phyloP scores from a whole-genome alignment of 768 basidiomycete genomes.

The Pleurotus eryngii region DNA sequence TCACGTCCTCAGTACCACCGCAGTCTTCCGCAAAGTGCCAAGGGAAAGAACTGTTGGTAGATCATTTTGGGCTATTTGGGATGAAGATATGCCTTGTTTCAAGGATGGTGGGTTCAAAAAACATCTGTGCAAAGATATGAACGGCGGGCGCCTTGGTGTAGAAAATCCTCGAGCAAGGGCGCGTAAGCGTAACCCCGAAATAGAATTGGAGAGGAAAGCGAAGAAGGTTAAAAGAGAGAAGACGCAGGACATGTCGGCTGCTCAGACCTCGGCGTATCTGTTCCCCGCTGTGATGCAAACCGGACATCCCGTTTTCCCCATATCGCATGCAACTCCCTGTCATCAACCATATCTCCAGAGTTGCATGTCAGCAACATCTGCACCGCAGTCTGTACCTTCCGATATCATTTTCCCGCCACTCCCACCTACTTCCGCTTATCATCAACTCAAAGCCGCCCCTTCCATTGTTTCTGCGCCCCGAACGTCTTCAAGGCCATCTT shows the following conservation, averaged over 20 bases:
- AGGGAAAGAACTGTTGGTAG: slow-evolving; percentile 76
- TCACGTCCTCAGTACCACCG: slow-evolving; percentile 92
- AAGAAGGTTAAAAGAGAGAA: slow-evolving; percentile 45
- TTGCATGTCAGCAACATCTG: slow-evolving; percentile 40
- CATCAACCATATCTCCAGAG: slow-evolving; percentile 75
- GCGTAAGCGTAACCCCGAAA: slow-evolving; percentile 22
- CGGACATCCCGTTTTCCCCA: slow-evolving; percentile 41
- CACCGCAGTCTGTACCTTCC: slow-evolving; percentile 40
- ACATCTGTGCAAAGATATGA: slow-evolving; percentile 48
- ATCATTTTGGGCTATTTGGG: slow-evolving; percentile 85
- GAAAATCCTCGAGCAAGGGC: slow-evolving; percentile 27
- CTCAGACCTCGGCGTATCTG: slow-evolving; percentile 17
- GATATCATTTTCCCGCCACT: slow-evolving; percentile 76
- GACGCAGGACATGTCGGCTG: slow-evolving; percentile 19
- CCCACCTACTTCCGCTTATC: slow-evolving; percentile 40
- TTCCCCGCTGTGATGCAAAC: slow-evolving; percentile 24
- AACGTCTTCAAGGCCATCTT: not conserved
- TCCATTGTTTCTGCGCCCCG: slow-evolving; percentile 22
- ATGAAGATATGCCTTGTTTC: slow-evolving; percentile 81
- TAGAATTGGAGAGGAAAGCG: slow-evolving; percentile 23
- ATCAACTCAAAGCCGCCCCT: slow-evolving; percentile 15
- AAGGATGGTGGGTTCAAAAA: slow-evolving; percentile 80
- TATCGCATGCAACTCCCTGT: slow-evolving; percentile 49
- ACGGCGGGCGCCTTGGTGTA: slow-evolving; percentile 32
- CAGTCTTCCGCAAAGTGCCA: slow-evolving; percentile 83